These are phyloP conservation scores for Chlorokybus atmophyticus DNA, from an alignment of 139 green algal genomes.

Conservation along the genomic window DNA sequence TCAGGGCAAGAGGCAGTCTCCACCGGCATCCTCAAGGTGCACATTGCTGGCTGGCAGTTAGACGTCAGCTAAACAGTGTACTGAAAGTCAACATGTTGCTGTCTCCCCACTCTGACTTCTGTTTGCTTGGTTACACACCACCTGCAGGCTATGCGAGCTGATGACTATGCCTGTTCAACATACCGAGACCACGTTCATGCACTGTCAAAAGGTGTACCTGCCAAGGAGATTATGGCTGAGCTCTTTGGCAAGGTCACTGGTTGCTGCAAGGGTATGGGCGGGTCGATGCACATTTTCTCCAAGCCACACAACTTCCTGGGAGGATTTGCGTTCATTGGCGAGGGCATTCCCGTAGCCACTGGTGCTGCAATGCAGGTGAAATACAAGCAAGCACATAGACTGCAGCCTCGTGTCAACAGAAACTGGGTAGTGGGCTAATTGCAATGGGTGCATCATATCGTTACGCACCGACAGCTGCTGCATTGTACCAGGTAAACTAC, in stretches of 20 bases:
- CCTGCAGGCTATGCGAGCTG: slow-evolving; percentile 49
- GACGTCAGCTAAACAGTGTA: not conserved
- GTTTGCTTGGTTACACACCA: slow-evolving; percentile 40
- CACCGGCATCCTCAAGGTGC: slow-evolving; percentile 30
- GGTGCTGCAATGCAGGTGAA: slow-evolving; percentile 81
- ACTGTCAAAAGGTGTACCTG: slow-evolving; percentile 35
- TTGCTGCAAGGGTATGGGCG: slow-evolving; percentile 82
- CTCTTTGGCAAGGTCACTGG: slow-evolving; percentile 97
- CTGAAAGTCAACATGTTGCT: not conserved
- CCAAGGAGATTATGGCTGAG: slow-evolving; percentile 78
- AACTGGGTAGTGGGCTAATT: too few relatives aligned
- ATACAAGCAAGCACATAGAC: too few relatives aligned
- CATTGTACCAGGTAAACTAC: slow-evolving; percentile 84
- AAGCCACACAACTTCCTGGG: slow-evolving; percentile 74
- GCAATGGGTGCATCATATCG: too few relatives aligned
- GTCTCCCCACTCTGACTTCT: slow-evolving; percentile 41
- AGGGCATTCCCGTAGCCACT: slow-evolving; percentile 90
- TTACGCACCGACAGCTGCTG: too few relatives aligned
- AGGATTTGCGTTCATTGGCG: slow-evolving; percentile 94
- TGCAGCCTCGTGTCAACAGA: too few relatives aligned
- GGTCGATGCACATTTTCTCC: slow-evolving; percentile 98
- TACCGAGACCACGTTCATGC: slow-evolving; percentile 98
- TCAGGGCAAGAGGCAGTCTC: slow-evolving; percentile 83
- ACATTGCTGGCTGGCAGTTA: too few relatives aligned
- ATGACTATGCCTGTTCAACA: slow-evolving; percentile 88